Percentiles rank a stretch among this genome's conserved stretches.
Evolutionary conservation across 2,329 filamentous ascomycete genomes (phyloP).

Genomic region (Coniochaeta prunicola): DNA sequence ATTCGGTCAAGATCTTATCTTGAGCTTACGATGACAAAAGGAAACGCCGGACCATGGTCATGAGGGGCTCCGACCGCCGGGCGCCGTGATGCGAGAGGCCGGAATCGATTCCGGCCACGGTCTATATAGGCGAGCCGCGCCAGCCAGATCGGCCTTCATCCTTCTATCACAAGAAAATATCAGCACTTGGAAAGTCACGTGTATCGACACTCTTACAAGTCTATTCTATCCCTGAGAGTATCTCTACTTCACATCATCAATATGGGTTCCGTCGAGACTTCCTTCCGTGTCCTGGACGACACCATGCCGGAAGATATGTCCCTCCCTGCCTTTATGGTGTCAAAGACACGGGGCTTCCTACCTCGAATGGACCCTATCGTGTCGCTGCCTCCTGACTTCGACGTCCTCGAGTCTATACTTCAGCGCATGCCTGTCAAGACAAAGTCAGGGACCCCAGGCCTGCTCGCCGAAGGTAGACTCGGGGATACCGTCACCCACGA

Average conservation of each 20-base stretch:
- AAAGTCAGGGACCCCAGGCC: constrained; percentile 63
- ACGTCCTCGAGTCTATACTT: constrained; percentile 63
- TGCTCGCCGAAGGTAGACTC: constrained; percentile 67
- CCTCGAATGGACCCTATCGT: constrained; percentile 57
- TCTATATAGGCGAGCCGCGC: constrained; percentile 34
- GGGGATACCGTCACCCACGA: constrained; percentile 67
- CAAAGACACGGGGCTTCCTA: constrained; percentile 66
- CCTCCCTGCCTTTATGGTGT: constrained; percentile 72
- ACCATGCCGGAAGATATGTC: constrained; percentile 53
- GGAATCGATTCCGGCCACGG: constrained; percentile 41
- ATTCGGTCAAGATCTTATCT: neutral
- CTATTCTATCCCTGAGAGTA: neutral
- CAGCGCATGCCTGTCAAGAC: constrained; percentile 74
- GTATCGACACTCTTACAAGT: neutral
- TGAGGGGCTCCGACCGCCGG: neutral
- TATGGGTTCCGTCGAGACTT: constrained; percentile 33
- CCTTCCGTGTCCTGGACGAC: constrained; percentile 57
- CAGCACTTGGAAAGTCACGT: neutral
- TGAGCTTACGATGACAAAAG: constrained; percentile 3
- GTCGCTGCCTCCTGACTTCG: constrained; percentile 66
- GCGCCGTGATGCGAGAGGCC: constrained; percentile 21
- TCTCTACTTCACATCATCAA: constrained; percentile 9
- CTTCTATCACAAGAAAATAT: constrained; percentile 4
- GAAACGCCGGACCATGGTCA: neutral
- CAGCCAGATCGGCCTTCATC: constrained; percentile 2